Conservation (phyloP, 192 early-diverging fungal species). For the Umbelopsis sp. region DNA sequence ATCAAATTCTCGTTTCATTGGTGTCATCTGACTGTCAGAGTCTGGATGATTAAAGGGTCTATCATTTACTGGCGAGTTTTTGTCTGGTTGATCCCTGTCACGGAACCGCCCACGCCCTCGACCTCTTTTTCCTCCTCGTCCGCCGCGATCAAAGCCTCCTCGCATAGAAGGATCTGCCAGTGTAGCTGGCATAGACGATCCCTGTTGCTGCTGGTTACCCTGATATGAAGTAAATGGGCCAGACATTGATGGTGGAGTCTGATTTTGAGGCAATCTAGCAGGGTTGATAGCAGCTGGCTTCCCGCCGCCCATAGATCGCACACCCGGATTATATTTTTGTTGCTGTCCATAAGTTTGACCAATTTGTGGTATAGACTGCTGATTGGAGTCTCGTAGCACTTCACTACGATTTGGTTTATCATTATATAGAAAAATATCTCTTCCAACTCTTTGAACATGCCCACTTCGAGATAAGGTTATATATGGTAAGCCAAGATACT, state of each 20-base stretch:
- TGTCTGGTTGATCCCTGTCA: constrained; percentile 9
- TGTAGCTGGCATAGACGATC: neutral
- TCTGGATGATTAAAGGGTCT: neutral
- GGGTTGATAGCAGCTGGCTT: constrained; percentile 12
- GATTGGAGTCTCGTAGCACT: constrained; percentile 5
- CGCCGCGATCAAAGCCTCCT: neutral
- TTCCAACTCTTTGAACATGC: neutral
- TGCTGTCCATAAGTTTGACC: neutral
- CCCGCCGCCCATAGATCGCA: neutral
- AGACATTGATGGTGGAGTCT: neutral
- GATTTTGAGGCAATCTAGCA: neutral
- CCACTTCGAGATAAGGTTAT: neutral
- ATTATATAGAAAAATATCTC: constrained; percentile 2
- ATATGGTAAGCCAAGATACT: neutral
- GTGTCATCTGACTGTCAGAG: neutral
- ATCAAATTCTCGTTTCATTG: constrained; percentile 1
- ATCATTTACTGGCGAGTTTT: neutral
- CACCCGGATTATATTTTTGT: neutral
- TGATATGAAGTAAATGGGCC: neutral
- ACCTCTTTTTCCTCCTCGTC: constrained; percentile 4
- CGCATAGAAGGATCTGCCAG: neutral
- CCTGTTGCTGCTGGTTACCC: neutral
- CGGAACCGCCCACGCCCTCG: neutral
- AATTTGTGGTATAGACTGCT: neutral
- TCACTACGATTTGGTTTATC: constrained; percentile 19